Evolutionary conservation across 2,329 filamentous ascomycete species (phyloP), one percentile per base, ranked within the genome.

Genomic region (Aureobasidium namibiae): DNA sequence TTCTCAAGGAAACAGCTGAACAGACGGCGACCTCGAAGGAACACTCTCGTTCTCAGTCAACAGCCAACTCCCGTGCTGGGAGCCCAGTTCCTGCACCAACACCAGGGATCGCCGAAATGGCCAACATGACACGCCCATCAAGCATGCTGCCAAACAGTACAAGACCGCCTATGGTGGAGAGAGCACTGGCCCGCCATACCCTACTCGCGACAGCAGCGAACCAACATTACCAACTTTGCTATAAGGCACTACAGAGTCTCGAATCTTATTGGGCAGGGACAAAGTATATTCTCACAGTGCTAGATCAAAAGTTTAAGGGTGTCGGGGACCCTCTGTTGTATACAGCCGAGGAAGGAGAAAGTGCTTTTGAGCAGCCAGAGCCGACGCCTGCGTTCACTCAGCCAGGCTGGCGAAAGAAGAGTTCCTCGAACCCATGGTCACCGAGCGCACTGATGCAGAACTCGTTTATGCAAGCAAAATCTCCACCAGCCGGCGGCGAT

Each of bases 301-400:
- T 95, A 11, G 89, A 95, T 65, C 90, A 95, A 66, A 94, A 94
- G 70, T 85, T 89, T 14, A 90, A 92, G 69, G 90, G 90, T 0
- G 89, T 92, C 38, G 89, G 87, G 72, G 90, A 95, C 67, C 90
- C 82, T 2, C 70, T 84, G 14, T 69, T 85, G 10, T 85, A 85
- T 63, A 84, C 81, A 0, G 74, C 74, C 14, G 90, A 95, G 68
- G 90, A 95, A 70, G 89, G 89, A 72, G 89, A 90, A 68, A 86
- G 83, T 67, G 84, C 83, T 3, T 82, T 78, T 39, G 80, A 87
- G 64, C 73, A 78, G 26, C 75, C 79, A 4, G 46, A 59, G 7
- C 79, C 75, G 26, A 73, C 72, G 16, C 69, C 70, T 8, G 72
- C 76, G 0, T 78, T 82, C 57, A 78, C 75, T 3, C 76, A 76